Conservation (phyloP, 192 early-diverging fungal genomes). For the Hyaloraphidium curvatum region DNA sequence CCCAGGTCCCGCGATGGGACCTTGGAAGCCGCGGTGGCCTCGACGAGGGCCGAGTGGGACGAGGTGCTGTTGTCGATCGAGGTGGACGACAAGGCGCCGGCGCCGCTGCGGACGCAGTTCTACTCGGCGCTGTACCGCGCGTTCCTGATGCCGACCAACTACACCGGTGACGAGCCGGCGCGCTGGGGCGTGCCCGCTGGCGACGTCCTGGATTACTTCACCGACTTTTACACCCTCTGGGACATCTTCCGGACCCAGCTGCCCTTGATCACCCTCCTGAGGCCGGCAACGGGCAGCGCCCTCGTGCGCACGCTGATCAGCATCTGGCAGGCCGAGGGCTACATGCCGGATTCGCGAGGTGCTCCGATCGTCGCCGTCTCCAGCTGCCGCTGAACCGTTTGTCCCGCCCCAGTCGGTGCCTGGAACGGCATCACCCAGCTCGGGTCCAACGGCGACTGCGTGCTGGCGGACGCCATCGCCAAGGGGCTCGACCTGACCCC, state of each 20-base stretch:
- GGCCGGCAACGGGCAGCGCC: background rate
- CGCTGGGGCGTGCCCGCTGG: constrained; percentile 9
- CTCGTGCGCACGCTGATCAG: constrained; percentile 5
- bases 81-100: no score
- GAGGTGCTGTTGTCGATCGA: background rate
- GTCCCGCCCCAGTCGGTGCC: background rate
- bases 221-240: constrained; percentile 11
- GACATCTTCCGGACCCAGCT: constrained; percentile 8
- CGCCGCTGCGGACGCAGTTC: background rate
- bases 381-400: background rate
- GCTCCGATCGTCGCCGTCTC: no score
- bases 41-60: background rate
- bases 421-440: constrained; percentile 14
- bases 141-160: constrained; percentile 15
- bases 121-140: constrained; percentile 13
- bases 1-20: no score
- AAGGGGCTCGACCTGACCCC: constrained; percentile 10
- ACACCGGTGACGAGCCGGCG: constrained; percentile 14
- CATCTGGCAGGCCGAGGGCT: no score
- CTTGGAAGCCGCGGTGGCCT: constrained; percentile 5
- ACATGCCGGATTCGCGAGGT: no score
- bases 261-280: constrained; percentile 6
- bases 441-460: constrained; percentile 13
- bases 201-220: no score
- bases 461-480: constrained; percentile 11